Evolutionary conservation across 371 early-diverging fungal genomes (phyloP).

Genomic region (Dichotomocladium elegans): DNA sequence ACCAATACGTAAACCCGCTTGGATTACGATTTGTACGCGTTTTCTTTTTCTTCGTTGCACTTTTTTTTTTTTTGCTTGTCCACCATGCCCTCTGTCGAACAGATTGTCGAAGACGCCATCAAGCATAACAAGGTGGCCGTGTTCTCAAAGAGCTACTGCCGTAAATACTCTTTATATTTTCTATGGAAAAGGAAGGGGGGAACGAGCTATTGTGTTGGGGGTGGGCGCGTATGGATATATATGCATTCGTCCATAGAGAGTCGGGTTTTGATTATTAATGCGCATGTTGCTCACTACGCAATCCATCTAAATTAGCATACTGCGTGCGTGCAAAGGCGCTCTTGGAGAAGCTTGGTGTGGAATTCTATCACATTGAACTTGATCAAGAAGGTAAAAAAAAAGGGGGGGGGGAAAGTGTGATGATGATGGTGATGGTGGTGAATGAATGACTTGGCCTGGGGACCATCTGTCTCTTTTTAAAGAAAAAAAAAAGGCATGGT

Average conservation of each 20-base stretch:
- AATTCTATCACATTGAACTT: constrained; percentile 49
- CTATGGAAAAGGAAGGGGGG: background rate
- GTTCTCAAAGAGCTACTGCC: constrained; percentile 83
- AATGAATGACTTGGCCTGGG: background rate
- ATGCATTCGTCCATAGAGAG: no score
- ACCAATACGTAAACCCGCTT: background rate
- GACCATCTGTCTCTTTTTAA: background rate
- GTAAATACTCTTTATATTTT: constrained; percentile 18
- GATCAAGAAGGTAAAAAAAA: constrained; percentile 25
- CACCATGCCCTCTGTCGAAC: constrained; percentile 11
- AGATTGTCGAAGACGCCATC: constrained; percentile 17
- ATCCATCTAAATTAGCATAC: constrained; percentile 45
- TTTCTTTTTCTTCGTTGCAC: background rate
- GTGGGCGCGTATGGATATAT: background rate
- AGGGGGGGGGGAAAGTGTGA: background rate
- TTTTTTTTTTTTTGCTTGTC: background rate
- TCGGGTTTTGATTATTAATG: no score
- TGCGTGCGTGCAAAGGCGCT: constrained; percentile 64
- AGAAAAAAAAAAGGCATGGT: no score
- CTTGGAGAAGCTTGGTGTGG: constrained; percentile 33
- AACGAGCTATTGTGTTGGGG: background rate
- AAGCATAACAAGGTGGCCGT: constrained; percentile 32
- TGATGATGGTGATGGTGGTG: background rate
- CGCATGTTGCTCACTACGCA: background rate
- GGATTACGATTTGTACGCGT: background rate